Evolutionary conservation across 2,329 filamentous ascomycete species (phyloP).

Genomic region (Colletotrichum australisinense): DNA sequence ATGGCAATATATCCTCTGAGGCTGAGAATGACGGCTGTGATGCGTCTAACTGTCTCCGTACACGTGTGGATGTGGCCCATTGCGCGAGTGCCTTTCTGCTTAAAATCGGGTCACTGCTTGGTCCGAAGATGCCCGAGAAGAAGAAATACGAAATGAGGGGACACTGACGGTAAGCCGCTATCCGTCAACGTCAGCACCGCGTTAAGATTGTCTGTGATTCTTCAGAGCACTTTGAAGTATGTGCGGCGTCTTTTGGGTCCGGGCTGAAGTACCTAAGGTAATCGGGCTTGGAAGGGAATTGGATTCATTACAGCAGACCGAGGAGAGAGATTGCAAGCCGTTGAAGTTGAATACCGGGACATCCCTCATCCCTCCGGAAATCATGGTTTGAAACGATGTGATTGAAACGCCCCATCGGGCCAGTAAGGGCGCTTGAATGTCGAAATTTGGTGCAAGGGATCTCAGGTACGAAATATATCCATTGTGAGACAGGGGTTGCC

Average conservation of each 20-base stretch:
- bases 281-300: too few relatives aligned
- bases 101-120: slow-evolving; percentile 9
- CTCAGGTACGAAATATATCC: slow-evolving; percentile 19
- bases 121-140: slow-evolving; percentile 15
- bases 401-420: slow-evolving; percentile 30
- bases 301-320: too few relatives aligned
- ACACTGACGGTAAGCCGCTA: background rate
- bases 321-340: background rate
- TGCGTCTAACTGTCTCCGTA: background rate
- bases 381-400: slow-evolving; percentile 30
- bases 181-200: background rate
- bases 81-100: background rate
- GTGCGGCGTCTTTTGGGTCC: background rate
- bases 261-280: too few relatives aligned
- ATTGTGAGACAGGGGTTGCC: slow-evolving; percentile 31
- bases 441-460: slow-evolving; percentile 21
- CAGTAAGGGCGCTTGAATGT: slow-evolving; percentile 28
- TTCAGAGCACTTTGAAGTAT: background rate
- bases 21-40: background rate
- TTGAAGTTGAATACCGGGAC: slow-evolving; percentile 1
- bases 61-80: background rate
- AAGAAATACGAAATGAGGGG: slow-evolving; percentile 2
- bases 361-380: slow-evolving; percentile 21
- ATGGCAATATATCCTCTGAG: background rate
- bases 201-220: background rate